These are phyloP conservation scores for Metarhizium guizhouense DNA, from an alignment of 2,329 filamentous ascomycete genomes.

Conservation along the genomic window DNA sequence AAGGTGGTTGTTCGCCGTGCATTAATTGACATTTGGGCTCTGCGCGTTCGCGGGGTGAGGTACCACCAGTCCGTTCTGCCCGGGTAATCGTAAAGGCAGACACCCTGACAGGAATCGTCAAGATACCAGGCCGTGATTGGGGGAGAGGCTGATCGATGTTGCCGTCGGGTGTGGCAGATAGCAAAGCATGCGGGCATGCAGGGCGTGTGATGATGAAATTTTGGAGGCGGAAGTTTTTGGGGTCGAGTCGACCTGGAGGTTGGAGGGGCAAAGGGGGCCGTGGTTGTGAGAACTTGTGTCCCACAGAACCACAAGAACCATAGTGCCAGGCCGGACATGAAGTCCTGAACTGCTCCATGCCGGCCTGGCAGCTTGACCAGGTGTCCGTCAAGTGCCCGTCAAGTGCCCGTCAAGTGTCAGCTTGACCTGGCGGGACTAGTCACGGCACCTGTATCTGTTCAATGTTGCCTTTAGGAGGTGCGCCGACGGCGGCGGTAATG, in stretches of 20 bases:
- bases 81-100: neutral
- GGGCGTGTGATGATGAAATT: conserved; percentile 7
- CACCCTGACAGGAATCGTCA: neutral
- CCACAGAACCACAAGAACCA: neutral
- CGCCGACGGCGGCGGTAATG: neutral
- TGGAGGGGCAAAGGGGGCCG: neutral
- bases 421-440: neutral
- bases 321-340: neutral
- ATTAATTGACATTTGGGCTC: neutral
- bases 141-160: neutral
- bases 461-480: neutral
- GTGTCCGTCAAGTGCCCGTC: too few relatives aligned
- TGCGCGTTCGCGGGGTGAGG: neutral
- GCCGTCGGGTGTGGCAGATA: neutral
- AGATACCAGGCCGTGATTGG: neutral
- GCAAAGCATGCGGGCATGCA: neutral
- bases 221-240: conserved; percentile 5
- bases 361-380: too few relatives aligned
- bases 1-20: neutral
- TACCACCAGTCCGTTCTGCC: neutral
- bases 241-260: conserved; percentile 1
- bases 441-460: neutral
- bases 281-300: neutral
- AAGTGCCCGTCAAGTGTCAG: too few relatives aligned
- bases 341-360: neutral